A percentile compares a stretch with the other conserved stretches of the same genome.
These are phyloP conservation scores for Gypsophila paniculata DNA, from an alignment of 179 eudicot species.

Conservation along the genomic window DNA sequence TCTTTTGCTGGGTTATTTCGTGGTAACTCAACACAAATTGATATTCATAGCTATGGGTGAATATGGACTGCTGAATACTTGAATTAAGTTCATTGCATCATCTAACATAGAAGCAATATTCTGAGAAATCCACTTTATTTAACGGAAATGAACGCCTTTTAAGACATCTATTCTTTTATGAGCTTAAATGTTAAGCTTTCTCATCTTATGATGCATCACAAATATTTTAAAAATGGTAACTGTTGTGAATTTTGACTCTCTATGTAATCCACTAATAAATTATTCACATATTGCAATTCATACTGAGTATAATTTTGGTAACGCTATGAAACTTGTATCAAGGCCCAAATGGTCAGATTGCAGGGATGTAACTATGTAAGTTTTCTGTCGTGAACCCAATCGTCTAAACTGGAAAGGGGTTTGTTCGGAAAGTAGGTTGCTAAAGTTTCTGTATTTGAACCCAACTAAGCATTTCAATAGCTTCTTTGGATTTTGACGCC, in stretches of 20 bases:
- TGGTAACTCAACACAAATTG: background rate
- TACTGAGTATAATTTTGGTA: background rate
- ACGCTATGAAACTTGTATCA: background rate
- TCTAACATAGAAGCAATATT: background rate
- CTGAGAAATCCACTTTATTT: background rate
- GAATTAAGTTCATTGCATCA: constrained; percentile 7
- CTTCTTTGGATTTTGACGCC: background rate
- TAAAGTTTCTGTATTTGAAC: no score
- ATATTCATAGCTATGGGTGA: background rate
- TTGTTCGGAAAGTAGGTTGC: background rate
- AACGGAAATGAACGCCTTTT: background rate
- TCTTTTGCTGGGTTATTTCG: background rate
- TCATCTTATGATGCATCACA: background rate
- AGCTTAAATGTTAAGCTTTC: background rate
- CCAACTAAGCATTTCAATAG: background rate
- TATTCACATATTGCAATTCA: background rate
- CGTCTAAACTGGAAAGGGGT: background rate
- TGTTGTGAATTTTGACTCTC: background rate
- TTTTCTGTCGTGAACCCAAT: background rate
- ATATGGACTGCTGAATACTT: background rate
- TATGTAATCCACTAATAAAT: background rate
- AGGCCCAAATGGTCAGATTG: background rate
- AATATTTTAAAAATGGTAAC: background rate
- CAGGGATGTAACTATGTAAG: background rate
- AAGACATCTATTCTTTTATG: background rate